A percentile compares a stretch with the other conserved stretches of the same genome.
Evolutionary conservation across 257 asterid genomes (phyloP).

Genomic region (Solanum dulcamara): DNA sequence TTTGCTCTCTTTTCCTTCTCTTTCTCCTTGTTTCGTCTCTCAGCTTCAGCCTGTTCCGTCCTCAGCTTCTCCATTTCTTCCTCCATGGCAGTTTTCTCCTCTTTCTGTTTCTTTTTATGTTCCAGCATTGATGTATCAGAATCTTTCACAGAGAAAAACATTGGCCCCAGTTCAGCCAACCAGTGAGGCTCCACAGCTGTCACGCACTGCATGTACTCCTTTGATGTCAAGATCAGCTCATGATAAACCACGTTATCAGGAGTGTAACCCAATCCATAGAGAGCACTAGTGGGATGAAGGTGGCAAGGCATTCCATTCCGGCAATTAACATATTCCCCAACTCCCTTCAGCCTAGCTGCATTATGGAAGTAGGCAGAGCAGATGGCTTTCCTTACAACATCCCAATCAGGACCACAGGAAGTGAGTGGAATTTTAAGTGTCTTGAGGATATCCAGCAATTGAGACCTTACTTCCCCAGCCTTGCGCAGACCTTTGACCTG

Average conservation of each 20-base stretch:
- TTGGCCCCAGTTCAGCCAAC: slow-evolving; percentile 94
- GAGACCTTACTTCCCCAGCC: slow-evolving; percentile 92
- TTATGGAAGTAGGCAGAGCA: slow-evolving; percentile 94
- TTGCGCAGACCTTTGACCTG: slow-evolving; percentile 85
- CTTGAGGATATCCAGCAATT: slow-evolving; percentile 66
- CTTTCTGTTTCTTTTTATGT: slow-evolving; percentile 80
- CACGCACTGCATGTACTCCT: slow-evolving; percentile 93
- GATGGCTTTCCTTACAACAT: slow-evolving; percentile 70
- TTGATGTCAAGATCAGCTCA: slow-evolving; percentile 67
- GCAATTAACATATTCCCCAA: slow-evolving; percentile 86
- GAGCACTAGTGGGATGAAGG: slow-evolving; percentile 89
- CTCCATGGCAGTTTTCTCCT: slow-evolving; percentile 91
- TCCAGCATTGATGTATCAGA: slow-evolving; percentile 78
- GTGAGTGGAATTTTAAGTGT: slow-evolving; percentile 67
- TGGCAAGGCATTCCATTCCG: slow-evolving; percentile 94
- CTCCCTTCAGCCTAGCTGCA: slow-evolving; percentile 68
- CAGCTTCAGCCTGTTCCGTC: slow-evolving; percentile 40
- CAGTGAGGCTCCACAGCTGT: slow-evolving; percentile 91
- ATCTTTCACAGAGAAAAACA: slow-evolving; percentile 92
- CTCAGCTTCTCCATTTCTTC: slow-evolving; percentile 93
- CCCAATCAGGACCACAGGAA: slow-evolving; percentile 89
- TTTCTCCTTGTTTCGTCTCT: slow-evolving; percentile 33
- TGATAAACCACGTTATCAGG: slow-evolving; percentile 95
- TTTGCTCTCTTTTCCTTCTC: slow-evolving; percentile 59
- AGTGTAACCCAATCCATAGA: slow-evolving; percentile 79